Evolutionary conservation across 768 basidiomycete species (phyloP), one percentile per base, ranked within the genome.

Genomic region (Leccinellum rugosiceps): DNA sequence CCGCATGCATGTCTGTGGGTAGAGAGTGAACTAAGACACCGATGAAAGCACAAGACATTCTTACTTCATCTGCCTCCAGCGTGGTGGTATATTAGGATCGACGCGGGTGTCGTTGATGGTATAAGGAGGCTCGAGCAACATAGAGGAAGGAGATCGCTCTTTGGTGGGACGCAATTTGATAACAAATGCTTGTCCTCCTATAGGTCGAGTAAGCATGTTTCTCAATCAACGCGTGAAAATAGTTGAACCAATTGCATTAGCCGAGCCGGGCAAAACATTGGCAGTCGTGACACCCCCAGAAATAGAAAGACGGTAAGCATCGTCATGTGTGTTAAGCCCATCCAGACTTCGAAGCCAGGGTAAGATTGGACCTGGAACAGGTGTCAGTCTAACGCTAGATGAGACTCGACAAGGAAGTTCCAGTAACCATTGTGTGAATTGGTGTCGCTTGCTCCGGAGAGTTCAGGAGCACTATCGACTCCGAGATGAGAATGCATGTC

Each of bases 281-380:
- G 82, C 85, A 3, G 92, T 88, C 0, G 95, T 96, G 32, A 96
- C 87, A 14, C 95, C 95, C 11, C 94, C 94, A 3, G 94, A 81
- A 53, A 94, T 86, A 3, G 90, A 82, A 15, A 92, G 77, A 55
- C 77, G 77, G 68, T 86, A 87, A 1, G 86, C 78, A 41, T 86
- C 83, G 66, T 95, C 94, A 58, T 93, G 90, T 1, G 90, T 93
- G 68, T 95, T 88, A 64, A 97, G 80, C 0, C 82, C 92, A 68
- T 98, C 94, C 38, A 94, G 77, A 56, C 83, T 87, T 48, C 92
- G 80, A 26, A 98, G 76, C 85, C 87, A 91, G 2, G 92, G 92
- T 32, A 85, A 64, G 56, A 89, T 78, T 4, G 90, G 81, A 0
- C 87, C 69, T 70, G 19, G 41, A 38, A 30, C 49, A 30, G 14